A percentile compares a stretch with the other conserved stretches of the same genome.
Evolutionary conservation across 345 rosid genomes (phyloP).

Genomic region (Lepidium africanum): DNA sequence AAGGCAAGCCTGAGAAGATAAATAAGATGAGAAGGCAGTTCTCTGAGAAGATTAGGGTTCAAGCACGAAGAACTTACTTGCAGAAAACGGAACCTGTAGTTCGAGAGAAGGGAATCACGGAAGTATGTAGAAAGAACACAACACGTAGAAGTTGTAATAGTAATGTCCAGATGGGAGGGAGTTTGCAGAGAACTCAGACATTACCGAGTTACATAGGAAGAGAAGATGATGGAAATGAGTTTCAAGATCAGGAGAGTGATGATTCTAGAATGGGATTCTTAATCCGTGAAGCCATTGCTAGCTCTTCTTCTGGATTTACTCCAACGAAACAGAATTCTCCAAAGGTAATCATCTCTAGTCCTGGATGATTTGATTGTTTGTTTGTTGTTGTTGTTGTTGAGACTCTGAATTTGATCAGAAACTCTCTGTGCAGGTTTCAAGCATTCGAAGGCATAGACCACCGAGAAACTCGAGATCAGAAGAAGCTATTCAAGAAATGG

Average conservation of each 20-base stretch:
- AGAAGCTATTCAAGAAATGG: slow-evolving; percentile 16
- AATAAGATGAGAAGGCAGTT: slow-evolving; percentile 31
- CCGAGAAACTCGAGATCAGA: slow-evolving; percentile 40
- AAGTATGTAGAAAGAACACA: slow-evolving; percentile 7
- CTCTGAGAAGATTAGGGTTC: slow-evolving; percentile 33
- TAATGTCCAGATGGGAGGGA: slow-evolving; percentile 17
- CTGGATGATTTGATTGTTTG: not conserved
- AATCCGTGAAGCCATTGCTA: slow-evolving; percentile 38
- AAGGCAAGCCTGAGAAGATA: slow-evolving; percentile 19
- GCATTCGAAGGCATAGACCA: slow-evolving; percentile 35
- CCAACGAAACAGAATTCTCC: slow-evolving; percentile 11
- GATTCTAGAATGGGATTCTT: slow-evolving; percentile 47
- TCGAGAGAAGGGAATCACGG: slow-evolving; percentile 15
- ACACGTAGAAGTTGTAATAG: not conserved
- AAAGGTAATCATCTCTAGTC: slow-evolving; percentile 9
- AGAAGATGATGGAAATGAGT: slow-evolving; percentile 25
- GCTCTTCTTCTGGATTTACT: slow-evolving; percentile 19
- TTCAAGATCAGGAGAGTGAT: slow-evolving; percentile 39
- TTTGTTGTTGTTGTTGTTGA: not conserved
- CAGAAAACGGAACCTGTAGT: slow-evolving; percentile 9
- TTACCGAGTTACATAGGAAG: slow-evolving; percentile 39
- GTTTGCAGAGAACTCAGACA: slow-evolving; percentile 45
- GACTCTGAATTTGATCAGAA: not conserved
- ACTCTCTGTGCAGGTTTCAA: slow-evolving; percentile 8
- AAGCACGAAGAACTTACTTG: slow-evolving; percentile 25